Conservation (phyloP, 192 early-diverging fungal genomes). For the Funneliformis mosseae region DNA sequence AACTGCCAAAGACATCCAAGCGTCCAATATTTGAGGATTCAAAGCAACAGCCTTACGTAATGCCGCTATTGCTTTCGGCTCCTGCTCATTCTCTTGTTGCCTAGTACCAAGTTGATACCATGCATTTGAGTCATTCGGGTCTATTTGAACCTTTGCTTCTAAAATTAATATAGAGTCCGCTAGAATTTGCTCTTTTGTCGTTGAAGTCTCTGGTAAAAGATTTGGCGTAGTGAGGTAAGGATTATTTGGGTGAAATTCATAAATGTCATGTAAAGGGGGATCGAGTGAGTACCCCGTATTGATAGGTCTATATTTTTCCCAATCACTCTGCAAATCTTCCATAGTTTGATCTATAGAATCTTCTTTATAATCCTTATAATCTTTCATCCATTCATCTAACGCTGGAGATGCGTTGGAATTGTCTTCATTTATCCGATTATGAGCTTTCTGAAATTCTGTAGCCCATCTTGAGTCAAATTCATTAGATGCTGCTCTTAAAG, state of each 20-base stretch:
- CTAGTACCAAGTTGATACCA: slow-evolving; percentile 88
- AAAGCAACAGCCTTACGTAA: slow-evolving; percentile 75
- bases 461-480: background rate
- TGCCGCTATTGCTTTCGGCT: slow-evolving; percentile 87
- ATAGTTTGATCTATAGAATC: slow-evolving; percentile 66
- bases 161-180: slow-evolving; percentile 88
- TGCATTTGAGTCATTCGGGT: slow-evolving; percentile 73
- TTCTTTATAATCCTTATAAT: background rate
- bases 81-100: slow-evolving; percentile 98
- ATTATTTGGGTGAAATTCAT: slow-evolving; percentile 77
- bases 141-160: slow-evolving; percentile 83
- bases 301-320: slow-evolving; percentile 53
- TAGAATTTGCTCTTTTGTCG: slow-evolving; percentile 57
- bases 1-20: slow-evolving; percentile 86
- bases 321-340: slow-evolving; percentile 73
- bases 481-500: no score
- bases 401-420: background rate
- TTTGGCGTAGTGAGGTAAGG: slow-evolving; percentile 61
- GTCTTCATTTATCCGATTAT: background rate
- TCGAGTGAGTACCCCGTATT: slow-evolving; percentile 55
- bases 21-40: slow-evolving; percentile 76
- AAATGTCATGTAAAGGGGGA: slow-evolving; percentile 52
- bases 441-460: background rate
- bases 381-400: background rate
- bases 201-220: slow-evolving; percentile 52